These are phyloP conservation scores for Nyssa sinensis DNA, from an alignment of 148 eudicot species.

Conservation along the genomic window DNA sequence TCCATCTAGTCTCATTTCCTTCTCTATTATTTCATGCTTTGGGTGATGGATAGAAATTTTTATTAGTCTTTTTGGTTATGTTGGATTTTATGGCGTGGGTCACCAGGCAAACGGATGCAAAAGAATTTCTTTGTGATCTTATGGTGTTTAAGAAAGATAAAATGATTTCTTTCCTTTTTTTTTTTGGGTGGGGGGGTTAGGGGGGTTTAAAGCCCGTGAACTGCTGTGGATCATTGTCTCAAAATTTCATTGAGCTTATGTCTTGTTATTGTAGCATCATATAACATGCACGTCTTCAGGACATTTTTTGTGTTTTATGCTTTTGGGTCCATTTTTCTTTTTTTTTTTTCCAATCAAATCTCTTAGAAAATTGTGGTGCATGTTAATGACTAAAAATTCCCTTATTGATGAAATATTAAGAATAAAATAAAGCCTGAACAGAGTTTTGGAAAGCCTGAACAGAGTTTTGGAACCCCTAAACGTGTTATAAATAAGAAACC, in stretches of 20 bases:
- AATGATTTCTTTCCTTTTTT: too few relatives aligned
- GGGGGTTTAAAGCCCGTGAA: too few relatives aligned
- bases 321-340: not conserved
- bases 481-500: too few relatives aligned
- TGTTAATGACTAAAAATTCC: not conserved
- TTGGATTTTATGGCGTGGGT: too few relatives aligned
- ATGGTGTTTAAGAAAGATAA: too few relatives aligned
- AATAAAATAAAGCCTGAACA: not conserved
- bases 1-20: not conserved
- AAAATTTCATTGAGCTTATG: not conserved
- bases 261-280: not conserved
- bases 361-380: not conserved
- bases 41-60: too few relatives aligned
- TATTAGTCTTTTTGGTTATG: too few relatives aligned
- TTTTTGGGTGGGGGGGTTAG: too few relatives aligned
- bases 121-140: too few relatives aligned
- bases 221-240: too few relatives aligned
- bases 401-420: not conserved
- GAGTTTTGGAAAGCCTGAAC: not conserved
- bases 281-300: not conserved
- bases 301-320: not conserved
- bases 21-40: too few relatives aligned
- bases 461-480: not conserved
- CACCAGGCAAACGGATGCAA: too few relatives aligned
- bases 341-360: not conserved